phyloP scores from a whole-genome alignment of 1,284 basidiomycete genomes.

The Rhizoctonia solani region DNA sequence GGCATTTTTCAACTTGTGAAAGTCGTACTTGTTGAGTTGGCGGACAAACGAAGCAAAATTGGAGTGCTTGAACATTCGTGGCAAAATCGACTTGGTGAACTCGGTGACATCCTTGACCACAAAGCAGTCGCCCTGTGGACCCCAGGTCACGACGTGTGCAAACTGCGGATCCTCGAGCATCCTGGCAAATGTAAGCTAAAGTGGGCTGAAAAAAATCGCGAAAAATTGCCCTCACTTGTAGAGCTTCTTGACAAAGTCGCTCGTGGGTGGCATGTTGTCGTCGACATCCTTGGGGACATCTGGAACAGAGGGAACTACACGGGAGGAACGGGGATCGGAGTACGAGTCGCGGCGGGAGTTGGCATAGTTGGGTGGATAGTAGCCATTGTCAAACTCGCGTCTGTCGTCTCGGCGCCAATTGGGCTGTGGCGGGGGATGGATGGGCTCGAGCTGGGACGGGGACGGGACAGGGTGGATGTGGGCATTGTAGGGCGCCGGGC shows the following conservation, averaged over 20 bases:
- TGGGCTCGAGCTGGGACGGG: constrained; percentile 30
- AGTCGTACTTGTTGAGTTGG: constrained; percentile 98
- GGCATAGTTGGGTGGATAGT: too few relatives aligned
- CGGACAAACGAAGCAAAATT: constrained; percentile 95
- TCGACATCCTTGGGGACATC: constrained; percentile 34
- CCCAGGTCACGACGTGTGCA: constrained; percentile 83
- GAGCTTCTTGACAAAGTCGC: constrained; percentile 95
- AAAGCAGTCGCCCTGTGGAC: constrained; percentile 84
- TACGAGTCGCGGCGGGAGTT: constrained; percentile 13
- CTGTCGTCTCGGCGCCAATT: constrained; percentile 1
- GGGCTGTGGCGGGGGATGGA: constrained; percentile 28
- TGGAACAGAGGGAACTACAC: constrained; percentile 3
- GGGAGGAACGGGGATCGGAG: constrained; percentile 17
- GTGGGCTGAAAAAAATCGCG: neutral
- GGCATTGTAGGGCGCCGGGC: constrained; percentile 31
- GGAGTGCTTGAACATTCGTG: constrained; percentile 94
- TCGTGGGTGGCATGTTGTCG: constrained; percentile 65
- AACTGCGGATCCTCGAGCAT: constrained; percentile 86
- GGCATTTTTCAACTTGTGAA: constrained; percentile 90
- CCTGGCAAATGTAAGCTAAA: constrained; percentile 49
- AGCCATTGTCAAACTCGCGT: neutral
- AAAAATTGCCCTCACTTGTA: constrained; percentile 77
- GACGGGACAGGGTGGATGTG: constrained; percentile 22
- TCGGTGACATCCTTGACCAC: constrained; percentile 99
- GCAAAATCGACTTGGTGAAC: constrained; percentile 92